Evolutionary conservation across 148 eudicot genomes (phyloP).

Genomic region (Limonium bicolor): DNA sequence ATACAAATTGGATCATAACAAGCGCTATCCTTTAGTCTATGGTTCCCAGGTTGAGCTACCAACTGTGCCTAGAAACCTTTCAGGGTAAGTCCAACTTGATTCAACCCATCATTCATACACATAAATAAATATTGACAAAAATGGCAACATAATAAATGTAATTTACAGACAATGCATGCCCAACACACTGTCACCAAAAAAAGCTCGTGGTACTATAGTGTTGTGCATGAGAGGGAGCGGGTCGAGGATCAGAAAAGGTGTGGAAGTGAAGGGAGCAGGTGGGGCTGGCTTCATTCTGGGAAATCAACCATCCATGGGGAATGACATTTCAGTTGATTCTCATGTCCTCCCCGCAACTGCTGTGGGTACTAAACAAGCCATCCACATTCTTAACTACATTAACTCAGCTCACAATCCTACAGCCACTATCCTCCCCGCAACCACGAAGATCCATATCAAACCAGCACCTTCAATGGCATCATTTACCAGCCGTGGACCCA

Average conservation of each 20-base stretch:
- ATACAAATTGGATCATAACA: slow-evolving; percentile 22
- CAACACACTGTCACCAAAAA: slow-evolving; percentile 41
- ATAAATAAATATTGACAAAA: no score
- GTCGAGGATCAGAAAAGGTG: slow-evolving; percentile 49
- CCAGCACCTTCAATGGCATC: slow-evolving; percentile 72
- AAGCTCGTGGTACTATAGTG: slow-evolving; percentile 57
- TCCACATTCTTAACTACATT: slow-evolving; percentile 38
- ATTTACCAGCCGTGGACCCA: slow-evolving; percentile 66
- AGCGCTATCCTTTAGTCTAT: slow-evolving; percentile 44
- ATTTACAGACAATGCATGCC: slow-evolving; percentile 66
- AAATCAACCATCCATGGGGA: slow-evolving; percentile 24
- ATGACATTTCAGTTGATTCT: slow-evolving; percentile 30
- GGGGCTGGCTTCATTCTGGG: slow-evolving; percentile 54
- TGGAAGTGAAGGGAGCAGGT: slow-evolving; percentile 67
- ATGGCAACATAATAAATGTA: no score
- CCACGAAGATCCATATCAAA: slow-evolving; percentile 21
- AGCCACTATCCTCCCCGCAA: slow-evolving; percentile 37
- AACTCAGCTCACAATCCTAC: slow-evolving; percentile 27
- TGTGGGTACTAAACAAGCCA: slow-evolving; percentile 20
- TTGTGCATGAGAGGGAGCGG: slow-evolving; percentile 59
- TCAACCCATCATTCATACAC: not conserved
- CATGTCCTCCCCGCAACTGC: slow-evolving; percentile 75
- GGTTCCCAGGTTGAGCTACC: slow-evolving; percentile 38
- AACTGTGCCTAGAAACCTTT: slow-evolving; percentile 19
- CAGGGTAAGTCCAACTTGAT: slow-evolving; percentile 29